Percentiles rank a stretch among this genome's conserved stretches.
Evolutionary conservation across 768 basidiomycete genomes (phyloP).

Genomic region (Leccinum obscurum): DNA sequence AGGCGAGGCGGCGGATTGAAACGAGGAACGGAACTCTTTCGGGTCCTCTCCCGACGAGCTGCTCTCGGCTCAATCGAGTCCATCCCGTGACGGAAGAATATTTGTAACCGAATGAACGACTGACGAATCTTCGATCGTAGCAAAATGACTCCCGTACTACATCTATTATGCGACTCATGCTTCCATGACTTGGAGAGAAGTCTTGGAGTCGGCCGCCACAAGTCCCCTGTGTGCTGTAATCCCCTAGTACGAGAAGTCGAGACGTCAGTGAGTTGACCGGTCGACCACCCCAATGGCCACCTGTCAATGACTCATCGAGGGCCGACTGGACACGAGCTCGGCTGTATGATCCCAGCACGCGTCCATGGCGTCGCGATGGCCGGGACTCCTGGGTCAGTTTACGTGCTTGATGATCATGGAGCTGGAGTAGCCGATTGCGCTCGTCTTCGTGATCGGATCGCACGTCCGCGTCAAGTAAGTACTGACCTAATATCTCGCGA

Average conservation of each 20-base stretch:
- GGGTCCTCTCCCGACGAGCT: not conserved
- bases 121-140: not conserved
- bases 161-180: not conserved
- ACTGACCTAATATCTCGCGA: not conserved
- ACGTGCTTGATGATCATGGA: not conserved
- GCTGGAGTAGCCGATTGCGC: not conserved
- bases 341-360: not conserved
- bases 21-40: not conserved
- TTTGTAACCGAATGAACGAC: too few relatives aligned
- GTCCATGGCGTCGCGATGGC: too few relatives aligned
- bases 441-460: not conserved
- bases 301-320: not conserved
- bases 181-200: not conserved
- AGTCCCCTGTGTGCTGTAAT: too few relatives aligned
- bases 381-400: not conserved
- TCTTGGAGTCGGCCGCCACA: not conserved
- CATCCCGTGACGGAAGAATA: too few relatives aligned
- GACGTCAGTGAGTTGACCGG: too few relatives aligned
- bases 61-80: not conserved
- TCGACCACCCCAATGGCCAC: too few relatives aligned
- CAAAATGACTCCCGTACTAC: not conserved
- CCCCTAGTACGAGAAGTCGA: too few relatives aligned
- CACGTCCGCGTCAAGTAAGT: not conserved
- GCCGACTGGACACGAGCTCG: not conserved
- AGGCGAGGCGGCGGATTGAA: too few relatives aligned